Base-by-base conservation (phyloP, 495 filamentous ascomycete genomes). In the Chaetomium tenue region DNA sequence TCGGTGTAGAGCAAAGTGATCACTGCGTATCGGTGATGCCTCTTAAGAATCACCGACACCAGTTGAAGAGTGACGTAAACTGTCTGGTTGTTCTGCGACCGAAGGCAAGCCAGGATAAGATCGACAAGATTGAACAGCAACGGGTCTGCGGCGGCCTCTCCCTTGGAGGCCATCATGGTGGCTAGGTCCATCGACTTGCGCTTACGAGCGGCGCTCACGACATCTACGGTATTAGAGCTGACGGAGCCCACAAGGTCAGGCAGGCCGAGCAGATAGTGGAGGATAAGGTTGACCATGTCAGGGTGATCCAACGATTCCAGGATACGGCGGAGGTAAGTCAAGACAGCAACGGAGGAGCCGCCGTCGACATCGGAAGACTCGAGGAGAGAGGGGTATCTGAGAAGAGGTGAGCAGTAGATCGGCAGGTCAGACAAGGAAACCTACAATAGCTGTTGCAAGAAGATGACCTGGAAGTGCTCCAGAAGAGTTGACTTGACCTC, bases 291-390 rank as follows among this genome's bases (percentile, higher is more conserved):
- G 55, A 97, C 88, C 71, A 98, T 87, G 68, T 97, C 92, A 7
- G 92, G 89, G 73, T 97, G 90, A 44, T 97, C 90, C 7, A 99
- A 81, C 0, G 89, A 89, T 67, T 97, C 92, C 5, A 99, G 83
- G 60, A 98, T 92, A 60, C 91, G 89, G 60, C 89, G 88, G 28
- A 98, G 83, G 75, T 99, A 98, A 2, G 92, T 98, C 61, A 99
- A 77, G 23, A 98, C 95, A 3, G 94, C 93, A 7, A 97, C 92
- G 6, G 93, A 94, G 2, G 95, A 98, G 42, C 95, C 95, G 39
- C 94, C 95, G 76, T 97, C 92, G 37, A 92, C 86, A 78, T 99
- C 94, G 0, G 94, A 97, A 6, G 95, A 98, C 74, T 99, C 92
- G 12, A 99, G 81, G 23, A 99, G 77, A 9, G 95, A 98, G 33